Conservation (phyloP, 176 grass and related monocot species). For the Oryza punctata region DNA sequence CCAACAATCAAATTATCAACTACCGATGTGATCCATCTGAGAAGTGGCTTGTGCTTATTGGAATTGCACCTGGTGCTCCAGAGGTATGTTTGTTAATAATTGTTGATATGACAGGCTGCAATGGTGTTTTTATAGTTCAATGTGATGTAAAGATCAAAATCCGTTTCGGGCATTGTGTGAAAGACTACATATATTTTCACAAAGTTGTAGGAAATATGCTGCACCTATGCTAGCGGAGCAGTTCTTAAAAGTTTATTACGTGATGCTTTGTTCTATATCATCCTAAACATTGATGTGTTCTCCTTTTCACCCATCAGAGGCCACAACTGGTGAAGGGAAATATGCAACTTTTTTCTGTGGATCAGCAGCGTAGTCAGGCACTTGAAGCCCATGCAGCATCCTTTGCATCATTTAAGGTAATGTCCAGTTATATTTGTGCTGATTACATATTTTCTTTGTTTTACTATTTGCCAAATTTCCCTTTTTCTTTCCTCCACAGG, state of each 20-base stretch:
- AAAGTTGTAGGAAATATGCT: conserved; percentile 12
- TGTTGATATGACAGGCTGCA: not conserved
- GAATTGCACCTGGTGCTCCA: conserved; percentile 88
- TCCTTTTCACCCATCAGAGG: conserved; percentile 56
- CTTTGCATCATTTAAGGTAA: conserved; percentile 89
- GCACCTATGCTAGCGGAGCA: not conserved
- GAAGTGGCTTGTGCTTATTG: conserved; percentile 96
- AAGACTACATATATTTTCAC: not conserved
- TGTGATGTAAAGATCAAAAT: not conserved
- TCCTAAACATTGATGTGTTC: not conserved
- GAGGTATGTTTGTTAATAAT: conserved; percentile 52
- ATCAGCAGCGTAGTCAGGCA: conserved; percentile 96
- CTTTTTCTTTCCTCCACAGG: conserved; percentile 42
- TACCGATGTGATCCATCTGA: conserved; percentile 82
- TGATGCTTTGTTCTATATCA: not conserved
- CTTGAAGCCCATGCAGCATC: conserved; percentile 99
- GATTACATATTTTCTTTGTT: conserved; percentile 3
- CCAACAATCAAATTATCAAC: conserved; percentile 97
- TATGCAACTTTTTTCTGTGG: conserved; percentile 98
- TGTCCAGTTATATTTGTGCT: conserved; percentile 10
- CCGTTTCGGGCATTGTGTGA: not conserved
- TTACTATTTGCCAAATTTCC: not conserved
- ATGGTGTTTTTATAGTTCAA: not conserved
- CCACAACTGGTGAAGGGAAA: conserved; percentile 97
- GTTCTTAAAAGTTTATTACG: conserved; percentile 7